Percentiles rank a stretch among this genome's conserved stretches.
These are phyloP conservation scores for Candida tammaniensis DNA, from an alignment of 805 yeast species.

Conservation along the genomic window DNA sequence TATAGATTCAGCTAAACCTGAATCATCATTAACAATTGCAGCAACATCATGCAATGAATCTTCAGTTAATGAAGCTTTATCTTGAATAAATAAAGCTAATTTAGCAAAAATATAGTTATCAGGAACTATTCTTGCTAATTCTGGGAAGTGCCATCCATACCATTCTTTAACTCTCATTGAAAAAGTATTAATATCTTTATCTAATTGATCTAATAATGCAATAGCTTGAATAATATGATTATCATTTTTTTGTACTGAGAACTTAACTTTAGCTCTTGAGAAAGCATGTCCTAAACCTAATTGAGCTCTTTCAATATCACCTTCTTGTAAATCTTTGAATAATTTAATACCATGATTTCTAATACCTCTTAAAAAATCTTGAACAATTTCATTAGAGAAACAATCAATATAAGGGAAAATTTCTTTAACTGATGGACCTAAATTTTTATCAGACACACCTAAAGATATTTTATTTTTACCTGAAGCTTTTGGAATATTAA, in stretches of 20 bases:
- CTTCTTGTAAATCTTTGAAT: slow-evolving; percentile 86
- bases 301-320: slow-evolving; percentile 97
- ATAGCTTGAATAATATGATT: slow-evolving; percentile 99
- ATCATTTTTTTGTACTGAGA: slow-evolving; percentile 96
- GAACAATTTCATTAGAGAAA: slow-evolving; percentile 85
- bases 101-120: slow-evolving; percentile 87
- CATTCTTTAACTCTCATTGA: slow-evolving; percentile 97
- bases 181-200: slow-evolving; percentile 96
- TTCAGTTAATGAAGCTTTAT: slow-evolving; percentile 82
- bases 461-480: slow-evolving; percentile 66
- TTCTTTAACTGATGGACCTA: slow-evolving; percentile 97
- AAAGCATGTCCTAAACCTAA: slow-evolving; percentile 98
- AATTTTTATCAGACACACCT: slow-evolving; percentile 90
- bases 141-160: slow-evolving; percentile 99
- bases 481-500: slow-evolving; percentile 80
- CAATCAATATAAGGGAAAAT: slow-evolving; percentile 85
- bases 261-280: slow-evolving; percentile 98
- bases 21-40: slow-evolving; percentile 85
- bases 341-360: slow-evolving; percentile 87
- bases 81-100: slow-evolving; percentile 77
- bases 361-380: slow-evolving; percentile 92
- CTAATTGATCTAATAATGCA: slow-evolving; percentile 94
- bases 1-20: slow-evolving; percentile 83
- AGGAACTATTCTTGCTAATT: slow-evolving; percentile 84
- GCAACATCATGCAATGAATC: slow-evolving; percentile 95